These are phyloP conservation scores for Diplogelasinospora grovesii DNA, from an alignment of 495 filamentous ascomycete species.

Conservation along the genomic window DNA sequence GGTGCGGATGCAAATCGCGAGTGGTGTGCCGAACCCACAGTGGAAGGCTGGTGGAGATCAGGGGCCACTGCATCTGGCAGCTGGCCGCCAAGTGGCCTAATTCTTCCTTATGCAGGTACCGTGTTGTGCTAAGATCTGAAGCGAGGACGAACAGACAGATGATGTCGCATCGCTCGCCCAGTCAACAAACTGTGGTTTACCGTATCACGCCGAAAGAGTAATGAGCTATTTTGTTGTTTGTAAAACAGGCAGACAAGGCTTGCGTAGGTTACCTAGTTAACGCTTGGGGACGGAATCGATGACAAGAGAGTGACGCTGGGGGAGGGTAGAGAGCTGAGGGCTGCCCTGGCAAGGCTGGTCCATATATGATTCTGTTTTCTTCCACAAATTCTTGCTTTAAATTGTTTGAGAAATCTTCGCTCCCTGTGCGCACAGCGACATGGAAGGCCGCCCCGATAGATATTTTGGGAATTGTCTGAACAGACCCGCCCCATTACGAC, in stretches of 20 bases:
- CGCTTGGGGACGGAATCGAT: no score
- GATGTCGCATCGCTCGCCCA: no score
- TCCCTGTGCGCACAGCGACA: neutral
- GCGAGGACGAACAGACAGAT: neutral
- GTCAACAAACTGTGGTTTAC: no score
- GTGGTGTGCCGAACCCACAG: neutral
- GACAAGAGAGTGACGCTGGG: no score
- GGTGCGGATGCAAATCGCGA: slow-evolving; percentile 2
- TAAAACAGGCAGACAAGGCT: no score
- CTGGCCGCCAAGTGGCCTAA: slow-evolving; percentile 1
- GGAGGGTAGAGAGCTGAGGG: neutral
- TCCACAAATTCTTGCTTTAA: neutral
- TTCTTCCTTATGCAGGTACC: neutral
- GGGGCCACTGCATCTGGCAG: neutral
- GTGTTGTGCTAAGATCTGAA: neutral
- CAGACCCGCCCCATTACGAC: slow-evolving; percentile 6
- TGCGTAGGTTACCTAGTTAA: no score
- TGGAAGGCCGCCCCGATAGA: slow-evolving; percentile 1
- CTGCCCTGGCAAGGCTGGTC: neutral
- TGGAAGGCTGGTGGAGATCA: neutral
- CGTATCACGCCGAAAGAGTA: no score
- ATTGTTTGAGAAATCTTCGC: slow-evolving; percentile 2
- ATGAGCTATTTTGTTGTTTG: no score
- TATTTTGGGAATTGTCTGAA: no score
- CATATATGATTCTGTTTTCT: neutral